Percentiles rank a stretch among this genome's conserved stretches.
Evolutionary conservation across 108 stramenopile species (phyloP).

Genomic region (Cyclotella atomus): DNA sequence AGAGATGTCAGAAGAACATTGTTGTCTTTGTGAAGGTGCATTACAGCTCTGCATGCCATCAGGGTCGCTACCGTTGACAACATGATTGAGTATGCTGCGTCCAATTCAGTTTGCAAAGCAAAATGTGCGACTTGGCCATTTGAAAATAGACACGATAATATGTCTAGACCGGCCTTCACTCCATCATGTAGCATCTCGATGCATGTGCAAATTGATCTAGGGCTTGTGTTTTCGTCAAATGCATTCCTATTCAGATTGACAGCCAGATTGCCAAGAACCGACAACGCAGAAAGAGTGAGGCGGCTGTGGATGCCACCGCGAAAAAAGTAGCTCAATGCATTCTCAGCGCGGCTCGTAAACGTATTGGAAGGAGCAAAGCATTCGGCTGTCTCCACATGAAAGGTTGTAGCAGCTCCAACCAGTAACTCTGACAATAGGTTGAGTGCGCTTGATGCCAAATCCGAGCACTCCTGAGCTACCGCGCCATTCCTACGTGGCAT

Average conservation of each 20-base stretch:
- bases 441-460: slow-evolving; percentile 24
- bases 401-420: slow-evolving; percentile 14
- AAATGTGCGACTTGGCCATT: slow-evolving; percentile 24
- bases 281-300: slow-evolving; percentile 32
- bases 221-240: slow-evolving; percentile 14
- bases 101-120: slow-evolving; percentile 16
- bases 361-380: slow-evolving; percentile 24
- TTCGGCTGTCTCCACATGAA: slow-evolving; percentile 12
- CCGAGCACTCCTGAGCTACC: slow-evolving; percentile 22
- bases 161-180: slow-evolving; percentile 30
- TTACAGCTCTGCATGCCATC: slow-evolving; percentile 28
- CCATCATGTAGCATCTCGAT: slow-evolving; percentile 34
- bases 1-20: slow-evolving; percentile 21
- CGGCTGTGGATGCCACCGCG: slow-evolving; percentile 20
- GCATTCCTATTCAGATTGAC: slow-evolving; percentile 16
- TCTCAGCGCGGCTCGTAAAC: slow-evolving; percentile 1
- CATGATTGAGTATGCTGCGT: slow-evolving; percentile 17
- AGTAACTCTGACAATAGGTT: slow-evolving; percentile 36
- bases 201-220: neutral
- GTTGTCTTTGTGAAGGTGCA: slow-evolving; percentile 37
- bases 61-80: slow-evolving; percentile 24
- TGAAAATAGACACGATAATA: slow-evolving; percentile 29
- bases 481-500: slow-evolving; percentile 6
- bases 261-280: slow-evolving; percentile 30
- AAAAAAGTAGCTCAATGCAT: slow-evolving; percentile 22